Conservation (phyloP, 139 green algal species). For the Chlorella ohadii region DNA sequence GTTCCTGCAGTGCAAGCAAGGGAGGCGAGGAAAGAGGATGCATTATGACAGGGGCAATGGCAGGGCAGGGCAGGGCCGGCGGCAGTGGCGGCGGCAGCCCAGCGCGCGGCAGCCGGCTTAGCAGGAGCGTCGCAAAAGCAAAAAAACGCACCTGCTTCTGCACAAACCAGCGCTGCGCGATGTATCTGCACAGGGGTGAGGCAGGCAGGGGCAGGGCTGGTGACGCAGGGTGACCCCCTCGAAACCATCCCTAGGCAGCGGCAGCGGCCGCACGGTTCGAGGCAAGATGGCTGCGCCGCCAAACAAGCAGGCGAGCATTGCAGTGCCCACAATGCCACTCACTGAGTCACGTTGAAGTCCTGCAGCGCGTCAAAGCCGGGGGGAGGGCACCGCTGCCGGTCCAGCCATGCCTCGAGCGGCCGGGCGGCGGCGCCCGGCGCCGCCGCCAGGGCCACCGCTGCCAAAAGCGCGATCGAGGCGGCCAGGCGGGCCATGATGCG, state of each 20-base stretch:
- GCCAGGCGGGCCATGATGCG: neutral
- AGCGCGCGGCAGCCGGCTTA: no score
- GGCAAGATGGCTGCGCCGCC: no score
- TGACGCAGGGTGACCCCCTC: no score
- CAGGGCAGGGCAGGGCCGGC: no score
- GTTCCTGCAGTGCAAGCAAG: neutral
- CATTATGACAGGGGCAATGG: no score
- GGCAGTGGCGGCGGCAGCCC: neutral
- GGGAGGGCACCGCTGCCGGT: neutral
- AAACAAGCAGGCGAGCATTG: no score
- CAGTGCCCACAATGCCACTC: no score
- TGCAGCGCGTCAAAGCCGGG: neutral
- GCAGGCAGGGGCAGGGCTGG: no score
- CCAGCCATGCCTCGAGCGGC: neutral
- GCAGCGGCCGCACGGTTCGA: no score
- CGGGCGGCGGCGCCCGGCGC: neutral
- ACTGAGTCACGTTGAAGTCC: neutral
- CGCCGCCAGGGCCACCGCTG: neutral
- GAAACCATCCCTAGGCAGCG: no score
- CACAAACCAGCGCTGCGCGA: neutral
- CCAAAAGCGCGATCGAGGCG: neutral
- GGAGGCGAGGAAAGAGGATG: neutral
- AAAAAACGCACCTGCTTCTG: neutral
- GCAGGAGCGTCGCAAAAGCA: no score
- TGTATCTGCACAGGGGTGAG: neutral